These are phyloP conservation scores for Plasmodium inui DNA, from an alignment of 169 alveolate genomes.

Conservation along the genomic window DNA sequence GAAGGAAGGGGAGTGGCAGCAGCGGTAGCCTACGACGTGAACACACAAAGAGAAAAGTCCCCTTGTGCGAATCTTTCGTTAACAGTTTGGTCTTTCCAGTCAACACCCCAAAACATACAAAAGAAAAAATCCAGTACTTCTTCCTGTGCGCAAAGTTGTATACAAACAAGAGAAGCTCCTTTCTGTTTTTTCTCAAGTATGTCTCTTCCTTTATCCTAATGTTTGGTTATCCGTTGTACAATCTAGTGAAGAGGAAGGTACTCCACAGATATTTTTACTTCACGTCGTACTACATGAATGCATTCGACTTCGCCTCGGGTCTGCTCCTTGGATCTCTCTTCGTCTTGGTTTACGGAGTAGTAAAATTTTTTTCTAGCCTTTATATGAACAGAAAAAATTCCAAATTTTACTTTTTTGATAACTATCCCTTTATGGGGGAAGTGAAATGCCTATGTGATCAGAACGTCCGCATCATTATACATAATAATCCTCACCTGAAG, in stretches of 20 bases:
- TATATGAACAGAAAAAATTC: slow-evolving; percentile 24
- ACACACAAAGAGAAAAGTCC: not conserved
- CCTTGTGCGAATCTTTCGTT: slow-evolving; percentile 21
- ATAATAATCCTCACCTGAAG: slow-evolving; percentile 44
- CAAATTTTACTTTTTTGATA: slow-evolving; percentile 29
- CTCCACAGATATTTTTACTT: slow-evolving; percentile 12
- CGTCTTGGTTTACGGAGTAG: slow-evolving; percentile 46
- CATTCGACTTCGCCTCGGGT: slow-evolving; percentile 49
- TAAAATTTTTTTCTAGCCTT: not conserved
- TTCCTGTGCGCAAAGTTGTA: slow-evolving; percentile 54
- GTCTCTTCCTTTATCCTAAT: slow-evolving; percentile 11
- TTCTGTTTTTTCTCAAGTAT: slow-evolving; percentile 29
- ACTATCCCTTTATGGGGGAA: slow-evolving; percentile 42
- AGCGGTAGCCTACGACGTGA: not conserved
- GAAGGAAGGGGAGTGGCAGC: not conserved
- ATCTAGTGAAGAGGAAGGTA: slow-evolving; percentile 37
- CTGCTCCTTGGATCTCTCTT: slow-evolving; percentile 15
- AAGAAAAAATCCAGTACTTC: slow-evolving; percentile 25
- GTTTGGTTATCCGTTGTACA: slow-evolving; percentile 51
- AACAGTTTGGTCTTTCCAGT: slow-evolving; percentile 15
- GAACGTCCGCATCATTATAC: not conserved
- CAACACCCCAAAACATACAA: slow-evolving; percentile 55
- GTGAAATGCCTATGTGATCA: slow-evolving; percentile 53
- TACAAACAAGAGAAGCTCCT: not conserved
- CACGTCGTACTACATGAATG: slow-evolving; percentile 43